Evolutionary conservation across 805 yeast genomes (phyloP).

Genomic region (Candida germanica): DNA sequence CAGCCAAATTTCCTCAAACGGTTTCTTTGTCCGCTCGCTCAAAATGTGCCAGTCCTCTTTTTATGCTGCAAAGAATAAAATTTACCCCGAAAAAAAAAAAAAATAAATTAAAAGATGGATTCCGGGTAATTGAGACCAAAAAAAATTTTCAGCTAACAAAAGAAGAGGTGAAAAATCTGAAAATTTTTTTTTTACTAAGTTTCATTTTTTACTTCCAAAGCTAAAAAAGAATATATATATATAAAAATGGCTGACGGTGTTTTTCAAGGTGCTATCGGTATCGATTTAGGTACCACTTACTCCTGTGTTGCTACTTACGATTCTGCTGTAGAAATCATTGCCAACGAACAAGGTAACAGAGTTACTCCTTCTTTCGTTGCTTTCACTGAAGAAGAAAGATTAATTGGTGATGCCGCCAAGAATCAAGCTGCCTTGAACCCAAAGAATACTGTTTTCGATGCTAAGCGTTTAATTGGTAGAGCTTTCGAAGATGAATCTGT

Average conservation of each 20-base stretch:
- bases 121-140: constrained; percentile 9
- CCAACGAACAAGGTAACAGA: constrained; percentile 53
- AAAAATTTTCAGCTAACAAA: constrained; percentile 4
- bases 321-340: constrained; percentile 49
- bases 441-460: constrained; percentile 48
- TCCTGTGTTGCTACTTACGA: constrained; percentile 51
- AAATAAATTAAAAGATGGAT: too few species aligned
- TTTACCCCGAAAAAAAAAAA: too few species aligned
- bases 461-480: constrained; percentile 58
- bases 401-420: constrained; percentile 51
- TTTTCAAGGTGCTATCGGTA: constrained; percentile 83
- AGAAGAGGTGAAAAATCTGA: constrained; percentile 7
- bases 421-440: constrained; percentile 52
- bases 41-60: too few species aligned
- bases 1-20: constrained; percentile 3
- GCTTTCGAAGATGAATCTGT: constrained; percentile 58
- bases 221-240: constrained; percentile 8
- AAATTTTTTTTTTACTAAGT: constrained; percentile 11
- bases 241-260: constrained; percentile 91
- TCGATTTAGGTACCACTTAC: constrained; percentile 52
- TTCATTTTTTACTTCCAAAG: constrained; percentile 8
- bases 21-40: too few species aligned
- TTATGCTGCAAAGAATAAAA: constrained; percentile 7
- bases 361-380: constrained; percentile 51
- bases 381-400: constrained; percentile 47